Percentiles rank a stretch among this genome's conserved stretches.
These are phyloP conservation scores for Aspergillus cristatus DNA, from an alignment of 495 filamentous ascomycete genomes.

Conservation along the genomic window DNA sequence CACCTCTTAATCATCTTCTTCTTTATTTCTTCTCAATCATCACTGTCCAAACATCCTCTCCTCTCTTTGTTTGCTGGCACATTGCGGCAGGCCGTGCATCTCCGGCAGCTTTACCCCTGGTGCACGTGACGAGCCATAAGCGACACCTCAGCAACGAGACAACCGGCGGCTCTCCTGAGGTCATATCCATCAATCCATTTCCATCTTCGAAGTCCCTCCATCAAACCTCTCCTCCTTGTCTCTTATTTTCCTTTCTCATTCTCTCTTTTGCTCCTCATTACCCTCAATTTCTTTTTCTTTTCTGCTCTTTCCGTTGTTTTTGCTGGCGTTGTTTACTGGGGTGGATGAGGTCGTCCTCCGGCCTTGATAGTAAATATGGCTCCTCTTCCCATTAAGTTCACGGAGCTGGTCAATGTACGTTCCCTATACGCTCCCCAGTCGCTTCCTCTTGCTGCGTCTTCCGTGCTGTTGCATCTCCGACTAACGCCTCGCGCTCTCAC, in stretches of 20 bases:
- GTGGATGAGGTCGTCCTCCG: constrained; percentile 42
- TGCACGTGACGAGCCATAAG: constrained; percentile 34
- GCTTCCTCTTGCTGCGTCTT: constrained; percentile 2
- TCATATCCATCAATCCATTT: constrained; percentile 13
- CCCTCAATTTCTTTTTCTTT: constrained; percentile 13
- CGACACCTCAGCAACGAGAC: constrained; percentile 41
- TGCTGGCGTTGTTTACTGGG: constrained; percentile 38
- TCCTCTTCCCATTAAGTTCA: constrained; percentile 88
- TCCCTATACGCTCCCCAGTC: constrained; percentile 6
- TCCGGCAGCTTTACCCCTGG: neutral
- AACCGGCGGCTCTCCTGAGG: constrained; percentile 34
- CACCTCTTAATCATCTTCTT: too few species aligned
- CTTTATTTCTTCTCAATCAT: too few species aligned
- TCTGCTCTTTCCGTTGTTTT: constrained; percentile 19
- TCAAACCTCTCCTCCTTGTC: constrained; percentile 1
- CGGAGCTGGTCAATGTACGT: constrained; percentile 81
- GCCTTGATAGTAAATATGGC: constrained; percentile 55
- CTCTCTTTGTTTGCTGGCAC: too few species aligned
- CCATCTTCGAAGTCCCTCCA: neutral
- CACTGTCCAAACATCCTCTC: too few species aligned
- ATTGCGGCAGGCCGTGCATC: too few species aligned
- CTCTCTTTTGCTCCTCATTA: constrained; percentile 13
- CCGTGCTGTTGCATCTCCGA: neutral
- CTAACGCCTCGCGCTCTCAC: constrained; percentile 15
- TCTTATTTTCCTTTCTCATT: constrained; percentile 11